phyloP scores from a whole-genome alignment of 1,139 yeast genomes.

The Schizosaccharomyces versatilis region DNA sequence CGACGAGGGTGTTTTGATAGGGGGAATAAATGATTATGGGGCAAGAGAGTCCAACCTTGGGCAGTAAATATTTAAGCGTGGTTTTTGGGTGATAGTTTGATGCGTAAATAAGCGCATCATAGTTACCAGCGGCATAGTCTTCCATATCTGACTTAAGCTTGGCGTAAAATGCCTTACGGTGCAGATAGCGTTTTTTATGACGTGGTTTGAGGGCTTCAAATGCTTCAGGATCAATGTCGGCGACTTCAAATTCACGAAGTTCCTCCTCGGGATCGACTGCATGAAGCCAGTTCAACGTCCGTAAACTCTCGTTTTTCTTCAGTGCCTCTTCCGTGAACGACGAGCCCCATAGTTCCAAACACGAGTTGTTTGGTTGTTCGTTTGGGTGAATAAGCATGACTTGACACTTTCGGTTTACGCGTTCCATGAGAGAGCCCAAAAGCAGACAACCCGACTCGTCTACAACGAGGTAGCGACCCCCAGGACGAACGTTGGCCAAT shows the following conservation, averaged over 20 bases:
- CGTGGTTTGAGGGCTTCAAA: conserved; percentile 34
- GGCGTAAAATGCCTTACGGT: conserved; percentile 37
- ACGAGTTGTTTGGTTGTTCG: conserved; percentile 65
- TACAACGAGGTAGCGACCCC: conserved; percentile 66
- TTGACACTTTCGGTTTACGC: conserved; percentile 63
- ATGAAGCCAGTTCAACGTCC: conserved; percentile 58
- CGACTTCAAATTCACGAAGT: conserved; percentile 22
- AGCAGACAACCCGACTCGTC: conserved; percentile 85
- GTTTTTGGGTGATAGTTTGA: conserved; percentile 51
- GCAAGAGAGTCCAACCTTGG: conserved; percentile 62
- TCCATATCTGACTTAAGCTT: conserved; percentile 25
- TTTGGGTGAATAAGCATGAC: conserved; percentile 69
- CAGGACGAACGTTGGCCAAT: conserved; percentile 64
- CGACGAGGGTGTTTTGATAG: conserved; percentile 55
- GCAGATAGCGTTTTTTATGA: conserved; percentile 44
- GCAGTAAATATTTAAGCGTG: conserved; percentile 38
- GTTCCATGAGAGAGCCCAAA: conserved; percentile 63
- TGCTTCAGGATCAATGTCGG: conserved; percentile 26
- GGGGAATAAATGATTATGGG: conserved; percentile 68
- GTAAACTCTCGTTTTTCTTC: conserved; percentile 30
- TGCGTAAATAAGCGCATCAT: conserved; percentile 59
- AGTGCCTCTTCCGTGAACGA: conserved; percentile 24
- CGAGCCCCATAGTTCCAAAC: conserved; percentile 25
- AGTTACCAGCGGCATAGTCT: conserved; percentile 34
- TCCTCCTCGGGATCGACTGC: conserved; percentile 53